Conservation (phyloP, 108 stramenopile genomes). For the Nitzschia sp. region DNA sequence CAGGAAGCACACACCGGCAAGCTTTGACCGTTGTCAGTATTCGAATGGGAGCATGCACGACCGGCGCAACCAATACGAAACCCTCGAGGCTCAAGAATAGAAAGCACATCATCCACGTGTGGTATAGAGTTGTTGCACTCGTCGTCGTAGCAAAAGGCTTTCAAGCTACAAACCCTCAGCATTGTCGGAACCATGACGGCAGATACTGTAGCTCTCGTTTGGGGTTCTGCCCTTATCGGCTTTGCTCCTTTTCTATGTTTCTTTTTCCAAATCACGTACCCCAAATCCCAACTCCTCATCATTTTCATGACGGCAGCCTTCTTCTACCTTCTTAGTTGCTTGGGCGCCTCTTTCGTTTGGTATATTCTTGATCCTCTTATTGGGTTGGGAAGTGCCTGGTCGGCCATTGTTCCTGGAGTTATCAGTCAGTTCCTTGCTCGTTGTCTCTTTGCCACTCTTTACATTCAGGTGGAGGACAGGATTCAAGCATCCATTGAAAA, state of each 20-base stretch:
- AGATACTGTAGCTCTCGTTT: slow-evolving; percentile 49
- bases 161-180: too few species aligned
- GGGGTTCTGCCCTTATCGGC: slow-evolving; percentile 69
- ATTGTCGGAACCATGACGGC: slow-evolving; percentile 25
- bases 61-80: too few species aligned
- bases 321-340: slow-evolving; percentile 57
- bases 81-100: too few species aligned
- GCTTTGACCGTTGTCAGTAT: too few species aligned
- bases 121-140: too few species aligned
- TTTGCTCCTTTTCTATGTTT: slow-evolving; percentile 75
- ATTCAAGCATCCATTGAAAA: slow-evolving; percentile 62
- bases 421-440: slow-evolving; percentile 59
- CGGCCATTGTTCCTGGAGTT: slow-evolving; percentile 62
- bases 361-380: slow-evolving; percentile 43
- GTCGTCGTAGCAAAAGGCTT: too few species aligned
- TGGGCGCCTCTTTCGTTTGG: slow-evolving; percentile 57
- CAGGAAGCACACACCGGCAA: too few species aligned
- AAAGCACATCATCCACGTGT: too few species aligned
- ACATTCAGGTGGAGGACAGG: slow-evolving; percentile 71
- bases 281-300: slow-evolving; percentile 79
- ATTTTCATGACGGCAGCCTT: slow-evolving; percentile 71
- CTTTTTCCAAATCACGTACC: slow-evolving; percentile 59
- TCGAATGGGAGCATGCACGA: too few species aligned
- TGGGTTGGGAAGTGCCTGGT: slow-evolving; percentile 31
- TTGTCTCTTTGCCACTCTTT: slow-evolving; percentile 59